Base-by-base conservation (phyloP, 176 grass and related monocot genomes). In the Carex parvula region DNA sequence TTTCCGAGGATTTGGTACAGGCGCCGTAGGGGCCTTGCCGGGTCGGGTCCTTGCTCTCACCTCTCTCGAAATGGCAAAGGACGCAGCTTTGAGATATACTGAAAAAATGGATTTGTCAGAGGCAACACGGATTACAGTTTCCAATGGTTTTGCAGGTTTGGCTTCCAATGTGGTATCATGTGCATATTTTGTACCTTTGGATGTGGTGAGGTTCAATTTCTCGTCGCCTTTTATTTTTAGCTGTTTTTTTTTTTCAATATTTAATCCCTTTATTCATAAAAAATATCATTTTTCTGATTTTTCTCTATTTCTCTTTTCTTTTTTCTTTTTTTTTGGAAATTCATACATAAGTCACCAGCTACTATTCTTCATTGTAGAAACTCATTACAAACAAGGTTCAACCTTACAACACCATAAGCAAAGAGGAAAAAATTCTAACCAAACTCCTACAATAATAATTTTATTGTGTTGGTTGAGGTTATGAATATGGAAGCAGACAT, bases 1-100 rank as follows among this genome's bases (percentile, higher is more conserved):
- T 87, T 93, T 95, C 83, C 89, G 96, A 93, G 96, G 96, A 66
- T 98, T 98, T 64, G 93, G 92, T 56, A 93, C 96, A 64, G 55
- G 89, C 83, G 96, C 96, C 26, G 60, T 98, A 68, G 96, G 96
- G 79, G 86, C 91, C 35, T 85, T 98, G 54, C 96, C 96, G 26
- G 96, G 96, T 77, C 86, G 96, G 56, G 88, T 93, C 42, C 65
- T 98, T 67, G 85, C 91, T 83, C 88, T 98, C 3, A 98, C 96
- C 41, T 94, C 96, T 16, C 88, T 98, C 5, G 96, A 98, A 80
- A 62, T 95, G 11, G 93, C 96, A 8, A 98, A 98, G 81, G 96
- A 95, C 82, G 90, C 91, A 87, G 88, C 89, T 15, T 72, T 95
- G 58, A 95, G 91, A 71, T 93, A 93, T 70, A 84, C 89, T 15